phyloP scores from a whole-genome alignment of 164 flowering plant genomes.

The Piper betle region DNA sequence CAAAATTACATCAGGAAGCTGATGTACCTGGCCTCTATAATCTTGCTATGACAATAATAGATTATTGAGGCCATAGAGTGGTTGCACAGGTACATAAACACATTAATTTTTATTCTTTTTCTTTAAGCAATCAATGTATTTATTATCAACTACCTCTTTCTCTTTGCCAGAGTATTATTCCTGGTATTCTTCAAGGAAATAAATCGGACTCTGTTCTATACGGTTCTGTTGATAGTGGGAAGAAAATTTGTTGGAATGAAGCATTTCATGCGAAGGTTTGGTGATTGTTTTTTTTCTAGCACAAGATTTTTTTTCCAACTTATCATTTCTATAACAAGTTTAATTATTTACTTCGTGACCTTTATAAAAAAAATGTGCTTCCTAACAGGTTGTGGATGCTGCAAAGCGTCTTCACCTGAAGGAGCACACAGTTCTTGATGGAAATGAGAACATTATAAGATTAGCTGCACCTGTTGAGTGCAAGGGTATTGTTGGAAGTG shows the following conservation, averaged over 20 bases:
- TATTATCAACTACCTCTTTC: not conserved
- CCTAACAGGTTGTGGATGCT: constrained; percentile 78
- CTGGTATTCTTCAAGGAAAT: constrained; percentile 99
- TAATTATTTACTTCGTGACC: constrained; percentile 29
- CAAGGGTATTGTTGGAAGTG: constrained; percentile 99
- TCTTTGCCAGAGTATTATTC: constrained; percentile 75
- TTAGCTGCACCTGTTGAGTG: constrained; percentile 99
- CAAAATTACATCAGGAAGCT: constrained; percentile 93
- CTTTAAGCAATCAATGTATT: constrained; percentile 9
- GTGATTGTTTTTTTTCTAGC: constrained; percentile 8
- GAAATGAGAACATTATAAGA: constrained; percentile 58
- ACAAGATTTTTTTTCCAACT: too few species aligned
- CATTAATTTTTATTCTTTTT: not conserved
- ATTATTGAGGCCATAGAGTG: constrained; percentile 92
- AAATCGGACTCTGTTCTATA: constrained; percentile 94
- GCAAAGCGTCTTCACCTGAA: constrained; percentile 91
- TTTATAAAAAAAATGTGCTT: constrained; percentile 70
- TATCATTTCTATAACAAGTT: not conserved
- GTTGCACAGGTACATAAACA: constrained; percentile 85
- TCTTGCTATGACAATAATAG: constrained; percentile 98
- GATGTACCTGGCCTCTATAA: constrained; percentile 91
- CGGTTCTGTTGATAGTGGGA: constrained; percentile 99
- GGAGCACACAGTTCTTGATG: constrained; percentile 81
- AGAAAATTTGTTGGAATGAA: constrained; percentile 98
- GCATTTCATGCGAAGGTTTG: constrained; percentile 90